A percentile compares a stretch with the other conserved stretches of the same genome.
Conservation (phyloP, 805 yeast genomes). For the Spathaspora girioi region DNA sequence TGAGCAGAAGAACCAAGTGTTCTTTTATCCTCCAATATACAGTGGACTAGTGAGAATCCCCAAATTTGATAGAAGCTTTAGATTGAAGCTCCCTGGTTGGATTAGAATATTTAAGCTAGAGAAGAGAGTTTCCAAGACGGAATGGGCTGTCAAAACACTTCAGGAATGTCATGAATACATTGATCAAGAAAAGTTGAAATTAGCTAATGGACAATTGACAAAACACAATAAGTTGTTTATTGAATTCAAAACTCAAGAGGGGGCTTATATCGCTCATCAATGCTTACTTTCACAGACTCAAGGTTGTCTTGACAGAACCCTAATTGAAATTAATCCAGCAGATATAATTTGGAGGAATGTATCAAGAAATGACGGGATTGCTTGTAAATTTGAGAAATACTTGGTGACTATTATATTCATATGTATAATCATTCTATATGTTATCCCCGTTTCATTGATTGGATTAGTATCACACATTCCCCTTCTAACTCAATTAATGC, state of each 20-base stretch:
- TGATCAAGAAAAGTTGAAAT: conserved; percentile 15
- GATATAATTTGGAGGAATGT: conserved; percentile 75
- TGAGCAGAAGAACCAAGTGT: neutral
- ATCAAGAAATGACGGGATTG: conserved; percentile 30
- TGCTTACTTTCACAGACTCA: conserved; percentile 43
- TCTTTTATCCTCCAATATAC: conserved; percentile 34
- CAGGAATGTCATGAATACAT: conserved; percentile 11
- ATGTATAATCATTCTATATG: conserved; percentile 57
- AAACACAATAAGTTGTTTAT: conserved; percentile 52
- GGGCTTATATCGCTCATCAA: conserved; percentile 66
- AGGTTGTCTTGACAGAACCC: conserved; percentile 39
- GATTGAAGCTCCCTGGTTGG: conserved; percentile 26
- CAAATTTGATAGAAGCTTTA: conserved; percentile 14
- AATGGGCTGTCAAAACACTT: conserved; percentile 27
- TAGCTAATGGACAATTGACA: conserved; percentile 16
- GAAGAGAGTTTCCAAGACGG: conserved; percentile 15
- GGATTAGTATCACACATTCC: conserved; percentile 76
- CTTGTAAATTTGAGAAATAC: conserved; percentile 34
- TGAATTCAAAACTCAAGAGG: conserved; percentile 52
- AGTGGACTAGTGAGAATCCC: conserved; percentile 17
- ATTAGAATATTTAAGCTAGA: conserved; percentile 21
- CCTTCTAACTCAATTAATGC: conserved; percentile 56
- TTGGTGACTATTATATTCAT: conserved; percentile 46
- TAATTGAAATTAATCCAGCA: conserved; percentile 56
- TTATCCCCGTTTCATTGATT: conserved; percentile 78